Base-by-base conservation (phyloP, 768 basidiomycete species). In the Lactarius vividus region DNA sequence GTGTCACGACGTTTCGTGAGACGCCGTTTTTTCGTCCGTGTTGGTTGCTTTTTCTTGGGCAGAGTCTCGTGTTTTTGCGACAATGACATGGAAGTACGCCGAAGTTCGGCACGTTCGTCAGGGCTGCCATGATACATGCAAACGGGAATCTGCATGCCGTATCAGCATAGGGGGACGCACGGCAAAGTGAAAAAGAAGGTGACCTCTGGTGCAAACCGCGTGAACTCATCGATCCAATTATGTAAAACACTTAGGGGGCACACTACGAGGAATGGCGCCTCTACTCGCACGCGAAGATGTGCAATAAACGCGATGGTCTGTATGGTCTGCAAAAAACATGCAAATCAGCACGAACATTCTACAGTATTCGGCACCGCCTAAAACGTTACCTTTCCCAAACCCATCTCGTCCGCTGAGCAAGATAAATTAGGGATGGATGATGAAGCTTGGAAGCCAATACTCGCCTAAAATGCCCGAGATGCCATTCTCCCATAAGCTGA, bases 231-330 rank as follows among this genome's bases (percentile, higher is more conserved):
- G 3, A 82, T 77, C 95, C 96, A 98, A 71, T 96, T 96, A 72
- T 95, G 89, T 18, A 98, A 77, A 15, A 98, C 96, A 54, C 93
- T 94, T 1, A 98, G 84, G 0, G 97, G 97, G 68, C 93, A 94
- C 23, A 98, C 94, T 63, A 99, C 77, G 29, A 99, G 82, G 76
- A 96, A 91, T 0, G 93, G 92, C 18, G 84, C 83, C 65, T 81
- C 82, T 55, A 89, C 85, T 4, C 85, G 81, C 63, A 91, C 88
- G 35, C 93, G 88, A 1, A 99, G 82, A 76, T 95, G 89, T 0
- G 96, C 96, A 65, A 92, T 85, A 75, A 98, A 97, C 0, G 96
- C 86, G 53, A 99, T 99, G 0, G 88, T 92, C 82, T 99, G 97
- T 0, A 98, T 81, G 0, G 97, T 99, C 92, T 97, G 71, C 13